These are phyloP conservation scores for Coniochaeta sp. DNA, from an alignment of 2,329 filamentous ascomycete species.

Conservation along the genomic window DNA sequence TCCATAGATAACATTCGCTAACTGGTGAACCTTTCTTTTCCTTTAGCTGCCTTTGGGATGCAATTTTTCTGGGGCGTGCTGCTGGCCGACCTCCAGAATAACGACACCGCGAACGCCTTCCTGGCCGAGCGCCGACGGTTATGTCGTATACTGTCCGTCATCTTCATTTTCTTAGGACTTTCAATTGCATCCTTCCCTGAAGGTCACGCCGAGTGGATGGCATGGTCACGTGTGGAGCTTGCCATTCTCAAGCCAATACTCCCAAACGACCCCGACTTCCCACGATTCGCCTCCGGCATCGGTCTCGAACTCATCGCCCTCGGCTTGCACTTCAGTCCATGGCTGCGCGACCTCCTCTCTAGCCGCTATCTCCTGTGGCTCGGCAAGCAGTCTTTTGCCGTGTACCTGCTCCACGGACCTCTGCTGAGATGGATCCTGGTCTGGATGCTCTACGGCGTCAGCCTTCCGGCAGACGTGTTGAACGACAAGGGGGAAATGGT, in stretches of 20 bases:
- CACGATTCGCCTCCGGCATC: conserved; percentile 30
- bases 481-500: conserved; percentile 26
- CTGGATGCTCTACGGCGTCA: conserved; percentile 49
- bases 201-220: conserved; percentile 40
- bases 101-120: conserved; percentile 38
- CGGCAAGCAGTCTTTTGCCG: conserved; percentile 55
- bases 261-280: conserved; percentile 36
- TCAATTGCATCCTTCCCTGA: conserved; percentile 54
- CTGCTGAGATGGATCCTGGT: conserved; percentile 51
- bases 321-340: conserved; percentile 43
- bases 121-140: conserved; percentile 35
- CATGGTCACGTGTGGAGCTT: conserved; percentile 43
- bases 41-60: conserved; percentile 39
- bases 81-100: conserved; percentile 50
- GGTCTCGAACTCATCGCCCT: conserved; percentile 35
- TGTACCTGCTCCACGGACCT: conserved; percentile 56
- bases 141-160: conserved; percentile 33
- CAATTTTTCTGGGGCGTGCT: conserved; percentile 57
- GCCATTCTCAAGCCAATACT: conserved; percentile 34
- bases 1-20: background rate
- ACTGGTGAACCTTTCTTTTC: conserved; percentile 8
- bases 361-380: conserved; percentile 51
- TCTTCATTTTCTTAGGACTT: conserved; percentile 44
- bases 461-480: conserved; percentile 24
- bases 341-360: conserved; percentile 43